These are phyloP conservation scores for Abelmoschus esculentus DNA, from an alignment of 345 rosid species.

Conservation along the genomic window DNA sequence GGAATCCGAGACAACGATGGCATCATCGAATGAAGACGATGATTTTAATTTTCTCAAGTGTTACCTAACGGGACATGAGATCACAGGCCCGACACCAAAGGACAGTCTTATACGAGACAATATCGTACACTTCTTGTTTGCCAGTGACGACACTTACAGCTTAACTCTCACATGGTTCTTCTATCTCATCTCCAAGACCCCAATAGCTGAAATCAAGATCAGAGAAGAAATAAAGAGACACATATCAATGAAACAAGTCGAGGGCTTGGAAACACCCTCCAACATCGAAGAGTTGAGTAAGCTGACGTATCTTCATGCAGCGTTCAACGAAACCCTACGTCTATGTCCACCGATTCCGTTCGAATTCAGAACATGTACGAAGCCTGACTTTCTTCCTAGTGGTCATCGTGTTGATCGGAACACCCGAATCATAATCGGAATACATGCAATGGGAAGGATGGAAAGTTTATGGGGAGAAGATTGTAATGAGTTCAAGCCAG, in stretches of 20 bases:
- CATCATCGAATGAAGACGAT: not conserved
- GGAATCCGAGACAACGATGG: not conserved
- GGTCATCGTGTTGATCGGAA: not conserved
- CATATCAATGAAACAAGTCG: not conserved
- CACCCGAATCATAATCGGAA: not conserved
- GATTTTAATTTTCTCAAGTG: conserved; percentile 14
- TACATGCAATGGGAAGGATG: conserved; percentile 28
- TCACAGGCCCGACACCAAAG: not conserved
- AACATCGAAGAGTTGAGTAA: conserved; percentile 6
- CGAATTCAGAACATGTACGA: not conserved
- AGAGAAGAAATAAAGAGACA: conserved; percentile 1
- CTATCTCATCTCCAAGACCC: conserved; percentile 16
- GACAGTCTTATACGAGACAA: conserved; percentile 9
- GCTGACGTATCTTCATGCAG: conserved; percentile 18
- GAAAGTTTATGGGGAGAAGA: conserved; percentile 38
- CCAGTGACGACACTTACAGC: conserved; percentile 3
- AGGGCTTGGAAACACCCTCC: not conserved
- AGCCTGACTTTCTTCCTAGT: conserved; percentile 8
- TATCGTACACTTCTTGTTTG: not conserved
- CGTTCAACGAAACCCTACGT: conserved; percentile 17
- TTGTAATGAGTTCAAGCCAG: conserved; percentile 34
- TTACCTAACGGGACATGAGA: conserved; percentile 10
- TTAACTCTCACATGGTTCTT: conserved; percentile 21
- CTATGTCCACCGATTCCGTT: not conserved
- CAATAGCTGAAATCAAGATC: conserved; percentile 10